These are phyloP conservation scores for Aspergillus carlsbadensis DNA, from an alignment of 495 filamentous ascomycete genomes.

Conservation along the genomic window DNA sequence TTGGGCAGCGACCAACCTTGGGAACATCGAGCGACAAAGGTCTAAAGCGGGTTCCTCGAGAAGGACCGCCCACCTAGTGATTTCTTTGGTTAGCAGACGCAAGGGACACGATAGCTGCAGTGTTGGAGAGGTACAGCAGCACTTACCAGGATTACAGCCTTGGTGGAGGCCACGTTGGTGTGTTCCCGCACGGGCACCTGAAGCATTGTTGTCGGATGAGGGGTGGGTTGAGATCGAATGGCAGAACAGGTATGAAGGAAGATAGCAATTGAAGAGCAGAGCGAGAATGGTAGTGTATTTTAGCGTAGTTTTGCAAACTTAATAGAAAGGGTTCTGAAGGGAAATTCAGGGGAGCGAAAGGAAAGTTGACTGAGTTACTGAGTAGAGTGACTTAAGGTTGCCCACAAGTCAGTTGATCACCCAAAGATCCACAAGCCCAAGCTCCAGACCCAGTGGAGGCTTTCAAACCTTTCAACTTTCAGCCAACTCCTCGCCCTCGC, in stretches of 20 bases:
- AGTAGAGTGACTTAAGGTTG: not conserved
- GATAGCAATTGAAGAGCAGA: not conserved
- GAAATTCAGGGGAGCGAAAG: constrained; percentile 4
- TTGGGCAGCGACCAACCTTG: constrained; percentile 63
- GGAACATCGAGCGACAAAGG: constrained; percentile 95
- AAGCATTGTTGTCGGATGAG: constrained; percentile 37
- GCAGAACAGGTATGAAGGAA: not conserved
- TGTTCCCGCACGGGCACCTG: constrained; percentile 48
- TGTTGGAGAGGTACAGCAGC: not conserved
- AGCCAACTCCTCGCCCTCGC: too few species aligned
- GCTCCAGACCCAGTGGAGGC: constrained; percentile 14
- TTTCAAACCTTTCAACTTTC: not conserved
- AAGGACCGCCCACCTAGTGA: constrained; percentile 84
- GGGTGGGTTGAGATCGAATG: constrained; percentile 8
- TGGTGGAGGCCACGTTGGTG: constrained; percentile 56
- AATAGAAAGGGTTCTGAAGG: not conserved
- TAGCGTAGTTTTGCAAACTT: not conserved
- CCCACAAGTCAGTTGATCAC: constrained; percentile 10
- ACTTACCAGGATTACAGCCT: constrained; percentile 69
- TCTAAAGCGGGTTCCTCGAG: constrained; percentile 92
- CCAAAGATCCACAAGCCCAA: not conserved
- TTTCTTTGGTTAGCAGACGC: constrained; percentile 9
- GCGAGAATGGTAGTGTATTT: not conserved
- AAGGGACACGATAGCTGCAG: not conserved
- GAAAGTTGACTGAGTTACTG: not conserved